A percentile compares a stretch with the other conserved stretches of the same genome.
phyloP scores from a whole-genome alignment of 805 yeast species.

The Saccharomycopsis fibuligera region DNA sequence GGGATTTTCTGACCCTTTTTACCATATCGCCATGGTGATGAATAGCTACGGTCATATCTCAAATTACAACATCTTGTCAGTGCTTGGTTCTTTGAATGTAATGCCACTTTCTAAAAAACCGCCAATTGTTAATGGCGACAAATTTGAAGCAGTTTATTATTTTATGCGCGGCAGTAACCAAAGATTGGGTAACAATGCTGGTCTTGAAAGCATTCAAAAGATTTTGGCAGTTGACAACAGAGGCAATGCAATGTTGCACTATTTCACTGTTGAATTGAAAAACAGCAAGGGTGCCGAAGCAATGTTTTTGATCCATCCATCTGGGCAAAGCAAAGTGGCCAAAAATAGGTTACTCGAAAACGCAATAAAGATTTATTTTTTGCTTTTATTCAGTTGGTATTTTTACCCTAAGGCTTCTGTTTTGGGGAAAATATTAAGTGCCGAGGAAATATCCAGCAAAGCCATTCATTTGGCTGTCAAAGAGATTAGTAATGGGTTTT shows the following conservation, averaged over 20 bases:
- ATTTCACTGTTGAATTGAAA: background rate
- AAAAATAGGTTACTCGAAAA: background rate
- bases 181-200: background rate
- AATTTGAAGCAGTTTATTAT: slow-evolving; percentile 17
- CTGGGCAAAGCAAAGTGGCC: background rate
- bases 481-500: background rate
- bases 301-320: background rate
- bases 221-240: background rate
- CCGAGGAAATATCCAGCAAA: background rate
- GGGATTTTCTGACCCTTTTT: slow-evolving; percentile 12
- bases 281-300: background rate
- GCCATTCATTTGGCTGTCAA: background rate
- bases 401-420: slow-evolving; percentile 1
- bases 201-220: background rate
- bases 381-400: slow-evolving; percentile 8
- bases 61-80: background rate
- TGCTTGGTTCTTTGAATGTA: slow-evolving; percentile 7
- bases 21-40: slow-evolving; percentile 13
- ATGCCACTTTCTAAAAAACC: background rate
- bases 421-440: background rate
- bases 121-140: slow-evolving; percentile 8
- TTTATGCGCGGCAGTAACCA: slow-evolving; percentile 7
- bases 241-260: background rate
- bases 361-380: slow-evolving; percentile 1
- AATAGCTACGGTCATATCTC: slow-evolving; percentile 12